These are phyloP conservation scores for Pyrus pyrifolia DNA, from an alignment of 306 rosid species.

Conservation along the genomic window DNA sequence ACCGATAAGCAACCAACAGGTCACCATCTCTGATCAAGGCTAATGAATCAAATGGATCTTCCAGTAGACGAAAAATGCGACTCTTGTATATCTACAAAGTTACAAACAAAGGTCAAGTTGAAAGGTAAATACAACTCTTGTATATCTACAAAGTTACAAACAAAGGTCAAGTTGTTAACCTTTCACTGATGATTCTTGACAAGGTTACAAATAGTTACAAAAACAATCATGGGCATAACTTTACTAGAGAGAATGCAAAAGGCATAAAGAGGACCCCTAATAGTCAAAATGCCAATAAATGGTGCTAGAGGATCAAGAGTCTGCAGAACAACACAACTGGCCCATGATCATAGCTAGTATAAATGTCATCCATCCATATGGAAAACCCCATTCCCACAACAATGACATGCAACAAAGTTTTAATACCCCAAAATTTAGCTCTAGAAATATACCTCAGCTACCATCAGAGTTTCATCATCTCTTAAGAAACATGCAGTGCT, in stretches of 20 bases:
- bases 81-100: slow-evolving; percentile 45
- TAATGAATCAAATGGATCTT: slow-evolving; percentile 48
- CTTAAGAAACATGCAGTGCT: slow-evolving; percentile 50
- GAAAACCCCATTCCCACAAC: background rate
- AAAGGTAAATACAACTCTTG: slow-evolving; percentile 26
- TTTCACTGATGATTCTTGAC: background rate
- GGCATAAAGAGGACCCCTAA: background rate
- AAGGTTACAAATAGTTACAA: background rate
- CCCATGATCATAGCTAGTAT: background rate
- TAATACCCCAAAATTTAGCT: background rate
- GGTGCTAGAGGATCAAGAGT: background rate
- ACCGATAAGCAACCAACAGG: slow-evolving; percentile 67
- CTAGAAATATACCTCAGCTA: slow-evolving; percentile 61
- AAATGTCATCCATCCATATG: background rate
- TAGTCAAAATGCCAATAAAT: background rate
- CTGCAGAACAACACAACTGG: background rate
- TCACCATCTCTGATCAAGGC: slow-evolving; percentile 65
- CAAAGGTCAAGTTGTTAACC: background rate
- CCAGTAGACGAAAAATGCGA: slow-evolving; percentile 32
- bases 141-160: slow-evolving; percentile 35
- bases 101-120: background rate
- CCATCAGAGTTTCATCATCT: slow-evolving; percentile 66
- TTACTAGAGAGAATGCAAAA: background rate
- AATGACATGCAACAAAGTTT: slow-evolving; percentile 6
- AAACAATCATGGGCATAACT: background rate